Base-by-base conservation (phyloP, 805 yeast species). In the Starmerella roubikii region DNA sequence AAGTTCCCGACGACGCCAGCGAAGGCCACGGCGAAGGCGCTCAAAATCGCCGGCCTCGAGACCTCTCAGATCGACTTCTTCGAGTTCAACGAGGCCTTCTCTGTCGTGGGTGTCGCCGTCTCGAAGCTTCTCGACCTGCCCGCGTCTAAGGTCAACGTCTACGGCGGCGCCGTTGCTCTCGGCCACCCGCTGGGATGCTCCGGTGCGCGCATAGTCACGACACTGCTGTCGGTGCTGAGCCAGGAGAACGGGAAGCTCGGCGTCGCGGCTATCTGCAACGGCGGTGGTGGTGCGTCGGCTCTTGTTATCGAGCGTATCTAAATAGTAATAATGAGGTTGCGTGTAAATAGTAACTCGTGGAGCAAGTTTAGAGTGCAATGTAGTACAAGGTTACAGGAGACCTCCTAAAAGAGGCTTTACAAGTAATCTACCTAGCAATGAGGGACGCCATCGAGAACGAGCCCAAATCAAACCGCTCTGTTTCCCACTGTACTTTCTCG, bases 231-330 rank as follows among this genome's bases (percentile, higher is more conserved):
- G 35, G 85, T 86, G 15, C 72, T 91, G 57, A 50, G 62, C 28
- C 95, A 88, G 66, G 97, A 91, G 68, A 64, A 64, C 40, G 93
- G 88, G 52, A 83, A 78, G 66, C 61, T 76, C 51, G 99, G 99
- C 60, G 84, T 76, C 50, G 96, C 95, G 54, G 95, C 84, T 60
- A 78, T 91, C 58, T 91, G 98, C 72, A 91, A 91, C 62, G 98
- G 99, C 68, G 99, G 99, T 56, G 99, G 99, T 60, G 99, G 98
- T 59, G 97, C 96, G 35, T 79, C 94, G 40, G 78, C 97, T 20
- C 68, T 91, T 54, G 83, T 91, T 45, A 72, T 91, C 54, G 94
- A 86, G 67, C 74, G 68, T 54, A 55, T 74, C 32, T 70, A 60
- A 44, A 12, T 24, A 28, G 12, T 5, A 22, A 22, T 8, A 22